A percentile compares a stretch with the other conserved stretches of the same genome.
Evolutionary conservation across 306 rosid genomes (phyloP).

Genomic region (Vigna hirtella): DNA sequence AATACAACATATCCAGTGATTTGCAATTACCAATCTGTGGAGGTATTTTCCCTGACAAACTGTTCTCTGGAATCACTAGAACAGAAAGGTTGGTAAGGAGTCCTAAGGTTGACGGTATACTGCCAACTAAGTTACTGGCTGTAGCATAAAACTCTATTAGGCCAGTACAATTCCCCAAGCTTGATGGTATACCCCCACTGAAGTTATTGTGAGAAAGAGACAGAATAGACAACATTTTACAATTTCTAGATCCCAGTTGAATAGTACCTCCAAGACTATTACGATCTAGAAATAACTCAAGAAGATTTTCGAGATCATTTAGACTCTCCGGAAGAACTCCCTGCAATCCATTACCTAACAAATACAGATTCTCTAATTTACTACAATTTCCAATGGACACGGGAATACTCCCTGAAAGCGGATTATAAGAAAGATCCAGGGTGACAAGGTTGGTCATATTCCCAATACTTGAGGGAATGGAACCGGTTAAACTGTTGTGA

Average conservation of each 20-base stretch:
- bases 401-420: conserved; percentile 66
- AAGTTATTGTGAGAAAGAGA: conserved; percentile 62
- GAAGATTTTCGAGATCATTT: conserved; percentile 58
- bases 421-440: conserved; percentile 51
- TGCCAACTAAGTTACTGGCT: conserved; percentile 54
- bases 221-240: conserved; percentile 50
- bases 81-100: conserved; percentile 46
- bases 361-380: conserved; percentile 45
- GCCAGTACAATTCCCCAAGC: conserved; percentile 69
- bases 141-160: conserved; percentile 45
- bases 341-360: conserved; percentile 49
- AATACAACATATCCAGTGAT: conserved; percentile 55
- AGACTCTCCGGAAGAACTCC: conserved; percentile 71
- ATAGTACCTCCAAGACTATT: conserved; percentile 68
- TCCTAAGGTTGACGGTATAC: conserved; percentile 72
- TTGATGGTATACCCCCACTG: conserved; percentile 61
- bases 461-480: conserved; percentile 68
- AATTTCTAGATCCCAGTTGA: conserved; percentile 57
- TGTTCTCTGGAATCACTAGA: conserved; percentile 57
- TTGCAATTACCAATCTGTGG: conserved; percentile 70
- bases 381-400: conserved; percentile 73
- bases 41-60: conserved; percentile 72
- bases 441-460: conserved; percentile 44
- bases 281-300: neutral
- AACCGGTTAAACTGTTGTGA: conserved; percentile 59